These are phyloP conservation scores for Urtica urens DNA, from an alignment of 306 rosid species.

Conservation along the genomic window DNA sequence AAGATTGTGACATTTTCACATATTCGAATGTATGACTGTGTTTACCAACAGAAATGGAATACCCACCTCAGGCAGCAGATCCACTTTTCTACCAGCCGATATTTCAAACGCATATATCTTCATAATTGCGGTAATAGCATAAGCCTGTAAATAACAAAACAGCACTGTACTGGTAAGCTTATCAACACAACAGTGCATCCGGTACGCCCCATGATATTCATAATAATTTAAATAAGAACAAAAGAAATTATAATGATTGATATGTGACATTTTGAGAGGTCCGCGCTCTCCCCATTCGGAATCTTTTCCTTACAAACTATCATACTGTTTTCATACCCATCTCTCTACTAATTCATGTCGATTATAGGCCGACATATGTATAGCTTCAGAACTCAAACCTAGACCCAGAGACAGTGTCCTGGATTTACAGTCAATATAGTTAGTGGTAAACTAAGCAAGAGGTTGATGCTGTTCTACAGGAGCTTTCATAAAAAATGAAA, in stretches of 20 bases:
- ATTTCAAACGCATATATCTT: conserved; percentile 79
- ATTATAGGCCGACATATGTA: conserved; percentile 18
- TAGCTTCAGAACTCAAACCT: conserved; percentile 32
- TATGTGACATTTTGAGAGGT: too few relatives aligned
- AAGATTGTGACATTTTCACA: conserved; percentile 3
- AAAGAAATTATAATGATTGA: too few relatives aligned
- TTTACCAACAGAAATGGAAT: too few relatives aligned
- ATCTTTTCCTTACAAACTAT: too few relatives aligned
- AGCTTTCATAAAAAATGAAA: conserved; percentile 41
- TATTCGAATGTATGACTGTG: too few relatives aligned
- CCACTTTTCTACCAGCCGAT: conserved; percentile 62
- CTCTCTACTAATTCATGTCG: conserved; percentile 4
- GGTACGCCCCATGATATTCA: too few relatives aligned
- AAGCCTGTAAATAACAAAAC: conserved; percentile 80
- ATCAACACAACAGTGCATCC: too few relatives aligned
- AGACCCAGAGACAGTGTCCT: conserved; percentile 28
- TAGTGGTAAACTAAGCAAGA: conserved; percentile 23
- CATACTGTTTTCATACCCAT: too few relatives aligned
- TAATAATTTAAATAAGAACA: too few relatives aligned
- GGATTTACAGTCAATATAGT: conserved; percentile 23
- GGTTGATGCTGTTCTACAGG: conserved; percentile 37
- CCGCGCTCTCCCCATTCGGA: too few relatives aligned
- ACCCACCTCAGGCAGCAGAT: conserved; percentile 76
- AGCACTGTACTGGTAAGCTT: too few relatives aligned
- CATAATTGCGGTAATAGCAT: conserved; percentile 78